Evolutionary conservation across 73 alveolate species (phyloP).

Genomic region (Paramecium octaurelia): DNA sequence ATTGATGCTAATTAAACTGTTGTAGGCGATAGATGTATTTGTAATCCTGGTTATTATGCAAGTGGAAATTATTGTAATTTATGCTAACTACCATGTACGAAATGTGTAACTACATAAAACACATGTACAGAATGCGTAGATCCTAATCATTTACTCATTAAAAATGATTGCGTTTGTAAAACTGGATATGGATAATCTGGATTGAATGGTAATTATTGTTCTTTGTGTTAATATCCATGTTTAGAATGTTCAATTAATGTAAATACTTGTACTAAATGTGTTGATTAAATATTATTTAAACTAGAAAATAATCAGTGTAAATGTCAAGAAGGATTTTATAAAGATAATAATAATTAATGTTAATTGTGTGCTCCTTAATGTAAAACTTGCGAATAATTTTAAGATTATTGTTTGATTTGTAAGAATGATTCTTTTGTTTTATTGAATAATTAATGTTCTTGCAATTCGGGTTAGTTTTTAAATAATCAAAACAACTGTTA

Average conservation of each 20-base stretch:
- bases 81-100: neutral
- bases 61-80: neutral
- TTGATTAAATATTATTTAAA: neutral
- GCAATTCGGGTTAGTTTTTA: neutral
- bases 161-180: neutral
- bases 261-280: neutral
- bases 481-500: neutral
- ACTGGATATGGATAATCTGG: neutral
- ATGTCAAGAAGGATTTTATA: neutral
- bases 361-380: neutral
- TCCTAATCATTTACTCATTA: neutral
- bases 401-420: neutral
- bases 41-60: neutral
- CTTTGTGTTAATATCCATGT: neutral
- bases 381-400: neutral
- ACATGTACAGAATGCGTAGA: neutral
- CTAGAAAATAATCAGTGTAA: neutral
- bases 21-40: neutral
- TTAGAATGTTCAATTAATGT: neutral
- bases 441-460: neutral
- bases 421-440: neutral
- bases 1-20: neutral
- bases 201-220: neutral
- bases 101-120: neutral
- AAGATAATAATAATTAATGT: neutral